phyloP scores from a whole-genome alignment of 2,329 filamentous ascomycete genomes.

The Fusarium virguliforme region DNA sequence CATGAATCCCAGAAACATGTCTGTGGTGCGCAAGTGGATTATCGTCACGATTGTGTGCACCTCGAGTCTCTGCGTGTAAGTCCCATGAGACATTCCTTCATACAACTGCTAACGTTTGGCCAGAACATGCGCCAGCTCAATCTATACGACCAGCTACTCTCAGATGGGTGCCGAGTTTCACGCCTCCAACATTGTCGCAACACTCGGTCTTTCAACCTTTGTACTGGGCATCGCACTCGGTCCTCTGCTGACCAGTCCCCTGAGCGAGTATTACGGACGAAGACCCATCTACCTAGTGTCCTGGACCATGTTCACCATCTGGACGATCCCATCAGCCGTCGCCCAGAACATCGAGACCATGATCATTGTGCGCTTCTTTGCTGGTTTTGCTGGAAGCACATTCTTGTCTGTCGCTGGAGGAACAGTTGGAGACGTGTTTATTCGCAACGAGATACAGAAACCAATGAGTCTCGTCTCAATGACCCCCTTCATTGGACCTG shows the following conservation, averaged over 20 bases:
- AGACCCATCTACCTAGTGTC: slow-evolving; percentile 82
- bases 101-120: not conserved
- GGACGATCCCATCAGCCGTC: slow-evolving; percentile 83
- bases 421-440: slow-evolving; percentile 41
- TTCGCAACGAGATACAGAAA: slow-evolving; percentile 33
- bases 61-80: slow-evolving; percentile 41
- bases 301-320: slow-evolving; percentile 80
- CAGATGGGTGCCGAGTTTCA: slow-evolving; percentile 42
- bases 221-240: slow-evolving; percentile 70
- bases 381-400: slow-evolving; percentile 60
- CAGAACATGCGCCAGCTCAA: slow-evolving; percentile 83
- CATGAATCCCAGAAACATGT: slow-evolving; percentile 35
- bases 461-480: slow-evolving; percentile 45
- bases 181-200: slow-evolving; percentile 23
- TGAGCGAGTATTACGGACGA: slow-evolving; percentile 81
- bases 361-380: slow-evolving; percentile 81
- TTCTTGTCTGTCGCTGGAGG: slow-evolving; percentile 44
- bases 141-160: slow-evolving; percentile 68
- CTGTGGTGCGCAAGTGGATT: slow-evolving; percentile 28
- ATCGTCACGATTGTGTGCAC: slow-evolving; percentile 39
- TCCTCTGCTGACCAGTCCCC: slow-evolving; percentile 71
- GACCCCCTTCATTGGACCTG: slow-evolving; percentile 41
- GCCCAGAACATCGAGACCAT: slow-evolving; percentile 83
- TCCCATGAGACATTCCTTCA: not conserved
- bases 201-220: slow-evolving; percentile 39